These are phyloP conservation scores for Phyllosticta citribraziliensis DNA, from an alignment of 2,329 filamentous ascomycete species.

Conservation along the genomic window DNA sequence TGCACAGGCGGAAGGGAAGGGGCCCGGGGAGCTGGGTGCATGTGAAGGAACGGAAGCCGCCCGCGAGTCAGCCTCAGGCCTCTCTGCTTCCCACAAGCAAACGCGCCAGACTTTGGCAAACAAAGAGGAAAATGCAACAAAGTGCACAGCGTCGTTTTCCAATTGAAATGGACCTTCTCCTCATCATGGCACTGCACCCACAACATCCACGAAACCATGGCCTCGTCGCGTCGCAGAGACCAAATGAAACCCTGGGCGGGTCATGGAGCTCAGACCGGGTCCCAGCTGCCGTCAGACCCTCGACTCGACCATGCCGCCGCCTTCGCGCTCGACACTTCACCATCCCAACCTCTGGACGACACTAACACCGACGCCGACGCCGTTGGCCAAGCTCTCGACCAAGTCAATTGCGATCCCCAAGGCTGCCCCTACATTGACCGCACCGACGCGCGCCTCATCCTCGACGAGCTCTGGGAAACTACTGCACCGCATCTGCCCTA, in stretches of 20 bases:
- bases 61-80: no score
- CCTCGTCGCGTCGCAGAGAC: no score
- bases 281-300: neutral
- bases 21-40: no score
- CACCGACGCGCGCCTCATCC: neutral
- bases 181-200: neutral
- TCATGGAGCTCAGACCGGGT: neutral
- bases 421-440: neutral
- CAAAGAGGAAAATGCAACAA: neutral
- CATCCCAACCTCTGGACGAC: neutral
- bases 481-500: neutral
- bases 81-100: neutral
- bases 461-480: neutral
- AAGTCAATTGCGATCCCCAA: neutral
- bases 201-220: neutral
- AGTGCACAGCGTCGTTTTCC: neutral
- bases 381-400: neutral
- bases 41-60: no score
- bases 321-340: neutral
- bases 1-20: no score
- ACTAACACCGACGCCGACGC: neutral
- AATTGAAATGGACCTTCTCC: neutral
- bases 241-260: neutral
- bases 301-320: neutral
- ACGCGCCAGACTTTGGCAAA: neutral